Conservation (phyloP, 2,329 filamentous ascomycete species). For the Xylariaceae sp. region DNA sequence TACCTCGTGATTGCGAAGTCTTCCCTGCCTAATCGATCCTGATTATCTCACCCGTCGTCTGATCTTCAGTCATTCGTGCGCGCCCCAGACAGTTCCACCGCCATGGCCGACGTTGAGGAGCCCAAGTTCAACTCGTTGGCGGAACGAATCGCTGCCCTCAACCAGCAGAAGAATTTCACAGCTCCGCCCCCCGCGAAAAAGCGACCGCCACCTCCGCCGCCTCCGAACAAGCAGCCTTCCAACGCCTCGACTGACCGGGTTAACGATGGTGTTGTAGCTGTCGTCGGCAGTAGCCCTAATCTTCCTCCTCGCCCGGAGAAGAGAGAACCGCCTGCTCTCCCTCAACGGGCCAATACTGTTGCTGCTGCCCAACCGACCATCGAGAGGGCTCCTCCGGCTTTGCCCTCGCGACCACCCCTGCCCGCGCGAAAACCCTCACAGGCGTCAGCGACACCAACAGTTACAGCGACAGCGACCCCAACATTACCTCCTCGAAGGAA, state of each 20-base stretch:
- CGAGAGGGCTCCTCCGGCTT: constrained; percentile 23
- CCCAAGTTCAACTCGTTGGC: constrained; percentile 56
- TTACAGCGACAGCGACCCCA: constrained; percentile 36
- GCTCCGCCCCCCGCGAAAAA: constrained; percentile 31
- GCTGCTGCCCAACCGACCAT: constrained; percentile 15
- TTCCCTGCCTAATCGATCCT: not conserved
- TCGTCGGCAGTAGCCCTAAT: constrained; percentile 29
- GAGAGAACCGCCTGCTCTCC: constrained; percentile 35
- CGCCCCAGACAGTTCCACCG: not conserved
- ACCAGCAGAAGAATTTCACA: constrained; percentile 55
- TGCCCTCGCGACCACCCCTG: constrained; percentile 34
- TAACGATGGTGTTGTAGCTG: constrained; percentile 18
- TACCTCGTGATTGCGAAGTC: not conserved
- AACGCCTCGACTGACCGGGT: constrained; percentile 34
- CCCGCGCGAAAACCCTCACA: constrained; percentile 31
- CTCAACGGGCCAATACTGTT: constrained; percentile 33
- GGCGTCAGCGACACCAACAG: constrained; percentile 36
- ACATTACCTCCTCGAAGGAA: constrained; percentile 46
- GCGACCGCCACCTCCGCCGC: constrained; percentile 43
- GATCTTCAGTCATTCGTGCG: not conserved
- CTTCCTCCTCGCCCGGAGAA: constrained; percentile 38
- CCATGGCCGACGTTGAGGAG: constrained; percentile 58
- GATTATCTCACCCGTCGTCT: not conserved
- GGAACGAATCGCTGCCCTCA: constrained; percentile 60
- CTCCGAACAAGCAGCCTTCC: constrained; percentile 38